Conservation (phyloP, 1,284 basidiomycete species). For the Rhodotorula mucilaginosa region DNA sequence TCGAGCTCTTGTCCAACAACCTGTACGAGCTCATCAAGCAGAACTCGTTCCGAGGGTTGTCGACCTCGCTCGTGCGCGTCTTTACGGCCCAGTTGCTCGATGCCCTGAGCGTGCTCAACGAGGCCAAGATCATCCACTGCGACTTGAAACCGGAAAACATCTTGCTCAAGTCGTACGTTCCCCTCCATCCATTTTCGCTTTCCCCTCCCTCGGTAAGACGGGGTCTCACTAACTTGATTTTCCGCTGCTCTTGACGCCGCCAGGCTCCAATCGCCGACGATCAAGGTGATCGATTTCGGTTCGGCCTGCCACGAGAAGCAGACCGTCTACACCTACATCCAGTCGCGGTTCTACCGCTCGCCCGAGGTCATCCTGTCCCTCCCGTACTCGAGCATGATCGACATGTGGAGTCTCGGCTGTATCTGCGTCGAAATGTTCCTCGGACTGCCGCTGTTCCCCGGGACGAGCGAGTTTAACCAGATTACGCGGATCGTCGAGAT, state of each 20-base stretch:
- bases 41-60: constrained; percentile 97
- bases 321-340: constrained; percentile 99
- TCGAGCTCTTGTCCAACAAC: constrained; percentile 95
- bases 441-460: constrained; percentile 92
- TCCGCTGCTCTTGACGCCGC: background rate
- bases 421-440: constrained; percentile 98
- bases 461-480: constrained; percentile 99
- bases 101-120: constrained; percentile 86
- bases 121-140: constrained; percentile 93
- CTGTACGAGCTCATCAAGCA: constrained; percentile 99
- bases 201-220: constrained; percentile 6
- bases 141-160: constrained; percentile 98
- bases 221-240: background rate
- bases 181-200: constrained; percentile 8
- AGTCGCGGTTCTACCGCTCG: constrained; percentile 96
- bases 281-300: constrained; percentile 99
- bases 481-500: constrained; percentile 95
- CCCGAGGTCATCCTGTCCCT: constrained; percentile 95
- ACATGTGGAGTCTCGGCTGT: constrained; percentile 93
- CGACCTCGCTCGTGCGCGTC: constrained; percentile 83
- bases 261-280: constrained; percentile 92
- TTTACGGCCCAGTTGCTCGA: constrained; percentile 96
- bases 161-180: constrained; percentile 79
- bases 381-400: constrained; percentile 88
- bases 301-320: constrained; percentile 98